Base-by-base conservation (phyloP, 179 eudicot species). In the Silene coronaria region DNA sequence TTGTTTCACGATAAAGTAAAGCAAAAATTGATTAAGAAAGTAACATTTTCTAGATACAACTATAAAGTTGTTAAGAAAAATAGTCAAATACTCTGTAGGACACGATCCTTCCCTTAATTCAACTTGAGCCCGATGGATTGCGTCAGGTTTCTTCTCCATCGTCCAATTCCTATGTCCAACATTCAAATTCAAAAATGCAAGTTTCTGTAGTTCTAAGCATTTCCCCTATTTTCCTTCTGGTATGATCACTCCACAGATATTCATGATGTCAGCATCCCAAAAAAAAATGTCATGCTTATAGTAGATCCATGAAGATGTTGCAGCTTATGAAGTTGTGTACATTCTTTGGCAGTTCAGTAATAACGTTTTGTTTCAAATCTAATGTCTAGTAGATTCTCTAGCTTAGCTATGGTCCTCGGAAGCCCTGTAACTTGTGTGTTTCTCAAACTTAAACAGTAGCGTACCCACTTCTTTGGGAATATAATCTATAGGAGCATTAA, bases 391-490 rank as follows among this genome's bases (percentile, higher is more conserved):
- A 80, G 82, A 70, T 75, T 70, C 19, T 67, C 63, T 12, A 80
- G 75, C 74, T 78, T 80, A 14, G 82, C 84, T n/a, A 80, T 62
- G 6, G 78, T 80, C 45, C 72, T 67, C 4, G 86, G 82, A 68
- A 80, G 75, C 13, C 9, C 21, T 46, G 24, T 12, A 21, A 80
- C 78, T 58, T 19, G 46, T 10, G 81, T 81, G 19, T 63, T 55
- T 72, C 81, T 78, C 27, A 82, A 21, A 59, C 80, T 75, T n/a
- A n/a, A n/a, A n/a, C n/a, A n/a, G n/a, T n/a, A n/a, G n/a, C n/a
- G n/a, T n/a, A n/a, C n/a, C n/a, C n/a, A n/a, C n/a, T n/a, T n/a
- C n/a, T n/a, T n/a, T n/a, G n/a, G n/a, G n/a, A n/a, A n/a, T n/a
- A n/a, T n/a, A n/a, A n/a, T n/a, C n/a, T n/a, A n/a, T n/a, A n/a